These are phyloP conservation scores for Penicillium sp. DNA, from an alignment of 2,329 filamentous ascomycete species.

Conservation along the genomic window DNA sequence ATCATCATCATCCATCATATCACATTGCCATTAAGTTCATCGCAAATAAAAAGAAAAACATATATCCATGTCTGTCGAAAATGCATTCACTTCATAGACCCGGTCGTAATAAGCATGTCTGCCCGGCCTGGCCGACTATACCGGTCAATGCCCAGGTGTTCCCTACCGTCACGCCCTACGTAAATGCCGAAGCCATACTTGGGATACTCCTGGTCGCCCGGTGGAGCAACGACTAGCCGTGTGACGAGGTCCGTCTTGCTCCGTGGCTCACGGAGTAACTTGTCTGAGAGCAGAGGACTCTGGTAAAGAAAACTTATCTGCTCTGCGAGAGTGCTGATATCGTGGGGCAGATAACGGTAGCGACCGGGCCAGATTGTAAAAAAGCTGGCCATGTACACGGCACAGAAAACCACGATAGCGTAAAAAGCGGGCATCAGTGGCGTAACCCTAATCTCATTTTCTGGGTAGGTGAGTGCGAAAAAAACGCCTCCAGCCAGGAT, in stretches of 20 bases:
- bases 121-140: constrained; percentile 49
- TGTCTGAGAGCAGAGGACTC: constrained; percentile 72
- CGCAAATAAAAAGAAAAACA: constrained; percentile 4
- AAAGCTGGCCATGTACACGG: constrained; percentile 71
- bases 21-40: constrained; percentile 21
- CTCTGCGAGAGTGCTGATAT: constrained; percentile 73
- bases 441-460: constrained; percentile 62
- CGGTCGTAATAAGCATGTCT: constrained; percentile 50
- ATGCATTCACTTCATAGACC: constrained; percentile 28
- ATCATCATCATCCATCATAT: constrained; percentile 10
- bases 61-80: constrained; percentile 4
- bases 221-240: constrained; percentile 63
- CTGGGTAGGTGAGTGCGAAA: constrained; percentile 63
- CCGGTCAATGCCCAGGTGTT: constrained; percentile 65
- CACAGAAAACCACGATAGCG: constrained; percentile 72
- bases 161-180: constrained; percentile 62
- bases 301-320: constrained; percentile 78
- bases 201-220: constrained; percentile 42
- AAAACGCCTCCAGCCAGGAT: constrained; percentile 66
- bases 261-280: constrained; percentile 71
- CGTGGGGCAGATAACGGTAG: constrained; percentile 71
- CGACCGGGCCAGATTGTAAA: constrained; percentile 66
- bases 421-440: constrained; percentile 76
- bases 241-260: constrained; percentile 72
- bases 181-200: constrained; percentile 64